Evolutionary conservation across 306 rosid genomes (phyloP), one percentile per base, ranked within the genome.

Genomic region (Acacia acuminata): DNA sequence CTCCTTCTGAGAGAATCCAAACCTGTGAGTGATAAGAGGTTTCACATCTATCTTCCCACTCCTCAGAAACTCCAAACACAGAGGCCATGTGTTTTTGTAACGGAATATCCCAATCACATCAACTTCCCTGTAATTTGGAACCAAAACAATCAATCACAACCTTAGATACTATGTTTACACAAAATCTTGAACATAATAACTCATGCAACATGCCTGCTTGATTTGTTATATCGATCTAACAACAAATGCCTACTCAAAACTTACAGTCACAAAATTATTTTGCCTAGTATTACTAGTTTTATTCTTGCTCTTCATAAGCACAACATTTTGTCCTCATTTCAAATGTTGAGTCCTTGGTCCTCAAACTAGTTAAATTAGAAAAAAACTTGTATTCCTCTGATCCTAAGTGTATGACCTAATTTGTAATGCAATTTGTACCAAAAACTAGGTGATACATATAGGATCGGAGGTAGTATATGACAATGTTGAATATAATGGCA

Each of bases 11-110:
- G 97, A 88, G 82, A 96, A 96, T 2, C 97, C 93, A 78, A 92
- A 93, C 82, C 97, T 89, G 85, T 93, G 98, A 4, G 98, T 96
- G 82, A 93, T 93, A 25, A 93, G 94, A 22, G 96, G 92, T 88
- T 96, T 92, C 50, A 96, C 96, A 47, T 93, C 91, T 42, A 96
- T 93, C 91, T 93, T 96, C 1, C 98, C 94, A 82, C 91, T 93
- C 84, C 86, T 91, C 69, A 96, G 69, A 89, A 94, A 96, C 86
- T 94, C 99, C 0, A 96, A 86, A 82, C 98, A 96, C 14, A 92
- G 84, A 19, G 99, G 98, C 99, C 99, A 93, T 36, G 99, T 96
- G 84, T 96, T 96, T 88, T 88, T 92, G 80, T 96, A 96, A 34
- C 97, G 91, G 81, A 92, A 91, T 48, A 96, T 88, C 36, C 99